Base-by-base conservation (phyloP, 371 early-diverging fungal species). In the Mucor irregularis region DNA sequence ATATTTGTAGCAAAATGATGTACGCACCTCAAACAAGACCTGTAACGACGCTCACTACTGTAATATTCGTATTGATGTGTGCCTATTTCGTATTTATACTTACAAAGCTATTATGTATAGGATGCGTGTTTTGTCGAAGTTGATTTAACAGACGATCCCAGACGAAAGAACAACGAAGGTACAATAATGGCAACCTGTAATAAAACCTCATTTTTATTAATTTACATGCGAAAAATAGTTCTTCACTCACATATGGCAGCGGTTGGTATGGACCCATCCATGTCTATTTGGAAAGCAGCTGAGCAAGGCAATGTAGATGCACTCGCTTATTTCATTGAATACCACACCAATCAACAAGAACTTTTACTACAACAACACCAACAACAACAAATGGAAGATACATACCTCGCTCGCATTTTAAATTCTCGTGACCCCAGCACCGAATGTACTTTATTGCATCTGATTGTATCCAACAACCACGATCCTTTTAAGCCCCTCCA, bases 381-480 rank as follows among this genome's bases (percentile, higher is more conserved):
- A 35, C 35, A 35, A 35, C 14, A 22, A 22, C 11, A 13, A n/a
- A n/a, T n/a, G n/a, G n/a, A n/a, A n/a, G n/a, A n/a, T n/a, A n/a
- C n/a, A n/a, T n/a, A n/a, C n/a, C n/a, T n/a, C n/a, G n/a, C n/a
- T n/a, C n/a, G n/a, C n/a, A n/a, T n/a, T n/a, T n/a, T n/a, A 38
- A 80, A 82, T 37, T 54, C 64, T 24, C 70, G 82, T 13, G 82
- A 82, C 31, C 80, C 80, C 0, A 55, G 58, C 17, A 76, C 80
- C 4, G 80, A 80, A 43, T 72, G 70, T 19, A 82, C 82, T 1
- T 62, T 78, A 22, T 58, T 82, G 1, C 66, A 80, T 22, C 60
- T 76, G 0, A 65, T 73, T 8, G 68, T 76, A 9, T 69, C 78
- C n/a, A 64, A 76, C 34, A 53, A 66, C 7, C 59, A 57, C 3